Evolutionary conservation across 148 eudicot genomes (phyloP).

Genomic region (Cornus suecica): DNA sequence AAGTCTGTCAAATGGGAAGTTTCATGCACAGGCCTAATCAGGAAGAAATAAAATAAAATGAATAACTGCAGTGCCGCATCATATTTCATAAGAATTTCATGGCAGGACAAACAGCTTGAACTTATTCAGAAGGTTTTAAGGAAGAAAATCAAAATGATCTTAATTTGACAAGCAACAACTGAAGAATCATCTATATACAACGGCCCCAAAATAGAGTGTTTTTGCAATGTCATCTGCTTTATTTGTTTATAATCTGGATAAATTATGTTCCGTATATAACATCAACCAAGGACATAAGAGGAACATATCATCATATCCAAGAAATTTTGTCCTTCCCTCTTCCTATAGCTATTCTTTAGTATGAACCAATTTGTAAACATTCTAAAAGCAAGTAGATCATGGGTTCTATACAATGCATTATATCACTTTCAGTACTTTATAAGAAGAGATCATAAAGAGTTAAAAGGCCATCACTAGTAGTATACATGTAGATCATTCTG

Average conservation of each 20-base stretch:
- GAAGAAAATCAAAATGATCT: not conserved
- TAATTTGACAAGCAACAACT: not conserved
- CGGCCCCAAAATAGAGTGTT: not conserved
- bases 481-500: slow-evolving; percentile 93
- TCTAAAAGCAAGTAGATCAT: not conserved
- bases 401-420: not conserved
- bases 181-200: not conserved
- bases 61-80: not conserved
- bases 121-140: not conserved
- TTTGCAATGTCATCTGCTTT: not conserved
- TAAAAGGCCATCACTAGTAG: slow-evolving; percentile 12
- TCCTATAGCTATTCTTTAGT: not conserved
- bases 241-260: not conserved
- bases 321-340: not conserved
- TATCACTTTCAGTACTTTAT: slow-evolving; percentile 1
- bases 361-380: slow-evolving; percentile 4
- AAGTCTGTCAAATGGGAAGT: too few species aligned
- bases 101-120: not conserved
- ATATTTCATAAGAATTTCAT: not conserved
- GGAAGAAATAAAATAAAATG: too few species aligned
- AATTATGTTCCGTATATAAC: not conserved
- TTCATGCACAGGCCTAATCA: too few species aligned
- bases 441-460: not conserved
- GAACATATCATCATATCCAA: not conserved
- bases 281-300: not conserved